Evolutionary conservation across 345 rosid genomes (phyloP), one percentile per base, ranked within the genome.

Genomic region (Linum trigynum): DNA sequence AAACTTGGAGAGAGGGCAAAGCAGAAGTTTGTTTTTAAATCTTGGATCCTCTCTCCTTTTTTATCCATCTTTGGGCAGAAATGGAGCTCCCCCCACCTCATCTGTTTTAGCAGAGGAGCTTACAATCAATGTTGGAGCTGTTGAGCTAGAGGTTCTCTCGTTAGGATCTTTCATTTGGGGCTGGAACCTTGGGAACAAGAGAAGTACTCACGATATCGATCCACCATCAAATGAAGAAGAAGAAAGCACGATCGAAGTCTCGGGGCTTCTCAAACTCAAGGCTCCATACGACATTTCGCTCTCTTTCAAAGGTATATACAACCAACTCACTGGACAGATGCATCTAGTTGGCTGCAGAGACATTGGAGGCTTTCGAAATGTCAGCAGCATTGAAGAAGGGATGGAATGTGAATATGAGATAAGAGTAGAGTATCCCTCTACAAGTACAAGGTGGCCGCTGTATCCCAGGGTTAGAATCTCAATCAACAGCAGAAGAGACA

Each of bases 281-380:
- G 2, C 50, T 11, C 10, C 6, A 43, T 43, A 43, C 6, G 50
- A 43, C 9, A 11, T 43, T 43, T 43, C 50, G 10, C 16, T 64
- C 41, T 64, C 15, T 70, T 56, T 68, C 3, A 75, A 71, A 65
- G 79, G 75, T 37, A 12, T 76, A 6, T 76, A 76, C 5, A 67
- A 71, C 8, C 45, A 62, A 14, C 5, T 6, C 23, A 38, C 2
- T 0, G 75, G 79, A 0, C 58, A 76, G 39, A 75, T 68, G 79
- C 39, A 59, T 58, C 59, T 68, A 32, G 32, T 71, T 2, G 75
- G 72, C 16, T 71, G 75, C 74, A 57, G 71, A 57, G 39, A 67
- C 37, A 57, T 66, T 57, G 10, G 35, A 2, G 16, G 12, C 37
- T 5, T 1, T 1, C 32, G 32, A 23, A 43, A 43, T 11, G 10